Evolutionary conservation across 768 basidiomycete genomes (phyloP).

Genomic region (Lactarius vividus): DNA sequence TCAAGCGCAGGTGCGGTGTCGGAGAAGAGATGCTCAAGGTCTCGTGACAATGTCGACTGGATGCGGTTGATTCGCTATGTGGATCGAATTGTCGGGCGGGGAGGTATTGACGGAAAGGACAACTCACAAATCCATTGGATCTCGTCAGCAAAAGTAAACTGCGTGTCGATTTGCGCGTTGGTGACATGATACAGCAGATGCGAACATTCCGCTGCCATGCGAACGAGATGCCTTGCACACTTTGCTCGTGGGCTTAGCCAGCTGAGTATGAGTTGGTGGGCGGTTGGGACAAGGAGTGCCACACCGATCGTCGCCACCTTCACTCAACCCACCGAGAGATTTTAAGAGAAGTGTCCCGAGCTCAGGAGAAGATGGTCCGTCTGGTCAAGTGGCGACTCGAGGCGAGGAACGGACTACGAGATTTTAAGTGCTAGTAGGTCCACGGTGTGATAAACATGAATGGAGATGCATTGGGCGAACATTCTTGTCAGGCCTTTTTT

Average conservation of each 20-base stretch:
- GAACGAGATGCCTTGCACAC: slow-evolving; percentile 73
- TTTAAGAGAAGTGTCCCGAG: slow-evolving; percentile 30
- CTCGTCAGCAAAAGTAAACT: slow-evolving; percentile 76
- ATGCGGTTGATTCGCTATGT: slow-evolving; percentile 76
- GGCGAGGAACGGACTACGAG: slow-evolving; percentile 83
- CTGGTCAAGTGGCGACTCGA: slow-evolving; percentile 80
- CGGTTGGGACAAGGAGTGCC: slow-evolving; percentile 33
- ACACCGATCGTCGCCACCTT: slow-evolving; percentile 45
- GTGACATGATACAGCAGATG: slow-evolving; percentile 87
- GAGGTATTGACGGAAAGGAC: slow-evolving; percentile 24
- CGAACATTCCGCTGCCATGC: slow-evolving; percentile 88
- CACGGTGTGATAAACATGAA: slow-evolving; percentile 31
- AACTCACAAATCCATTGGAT: slow-evolving; percentile 71
- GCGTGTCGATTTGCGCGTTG: slow-evolving; percentile 73
- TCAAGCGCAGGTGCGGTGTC: slow-evolving; percentile 53
- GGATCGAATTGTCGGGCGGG: slow-evolving; percentile 21
- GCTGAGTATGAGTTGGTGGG: neutral
- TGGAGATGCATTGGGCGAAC: slow-evolving; percentile 38
- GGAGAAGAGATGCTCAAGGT: slow-evolving; percentile 81
- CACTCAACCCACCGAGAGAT: slow-evolving; percentile 36
- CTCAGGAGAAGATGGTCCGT: slow-evolving; percentile 38
- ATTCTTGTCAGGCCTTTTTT: slow-evolving; percentile 75
- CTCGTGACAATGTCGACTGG: slow-evolving; percentile 77
- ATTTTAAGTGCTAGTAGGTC: slow-evolving; percentile 87
- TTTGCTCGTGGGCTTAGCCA: slow-evolving; percentile 53